Percentiles rank a stretch among this genome's conserved stretches.
Conservation (phyloP, 2,329 filamentous ascomycete genomes). For the Pseudogymnoascus sp. region DNA sequence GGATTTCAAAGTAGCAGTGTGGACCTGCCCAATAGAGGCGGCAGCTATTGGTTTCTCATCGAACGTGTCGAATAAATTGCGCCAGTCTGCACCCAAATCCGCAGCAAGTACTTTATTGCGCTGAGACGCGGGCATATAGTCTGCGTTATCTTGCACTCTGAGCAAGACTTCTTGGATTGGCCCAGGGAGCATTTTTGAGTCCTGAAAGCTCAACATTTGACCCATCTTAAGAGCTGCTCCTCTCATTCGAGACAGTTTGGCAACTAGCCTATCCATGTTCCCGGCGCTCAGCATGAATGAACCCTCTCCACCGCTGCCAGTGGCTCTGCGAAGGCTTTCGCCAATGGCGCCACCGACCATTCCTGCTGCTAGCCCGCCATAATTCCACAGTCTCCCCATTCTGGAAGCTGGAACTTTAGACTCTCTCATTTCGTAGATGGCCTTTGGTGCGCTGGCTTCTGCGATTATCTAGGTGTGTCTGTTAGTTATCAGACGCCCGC, state of each 20-base stretch:
- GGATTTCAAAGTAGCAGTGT: slow-evolving; percentile 70
- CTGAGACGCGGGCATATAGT: slow-evolving; percentile 96
- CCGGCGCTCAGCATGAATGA: slow-evolving; percentile 79
- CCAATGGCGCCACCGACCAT: slow-evolving; percentile 91
- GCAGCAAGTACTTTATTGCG: slow-evolving; percentile 71
- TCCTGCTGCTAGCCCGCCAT: slow-evolving; percentile 82
- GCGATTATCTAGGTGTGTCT: slow-evolving; percentile 24
- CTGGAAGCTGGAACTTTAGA: slow-evolving; percentile 86
- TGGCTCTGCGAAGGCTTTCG: slow-evolving; percentile 72
- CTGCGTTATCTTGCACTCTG: slow-evolving; percentile 88
- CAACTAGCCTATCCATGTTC: slow-evolving; percentile 89
- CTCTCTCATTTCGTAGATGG: slow-evolving; percentile 65
- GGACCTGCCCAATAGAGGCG: slow-evolving; percentile 94
- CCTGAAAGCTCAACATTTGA: slow-evolving; percentile 98
- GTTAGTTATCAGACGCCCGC: slow-evolving; percentile 28
- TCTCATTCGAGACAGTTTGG: slow-evolving; percentile 90
- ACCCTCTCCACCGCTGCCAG: slow-evolving; percentile 59
- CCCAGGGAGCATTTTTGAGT: slow-evolving; percentile 85
- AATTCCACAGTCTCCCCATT: slow-evolving; percentile 86
- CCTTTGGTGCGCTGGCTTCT: slow-evolving; percentile 20
- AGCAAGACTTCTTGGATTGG: slow-evolving; percentile 85
- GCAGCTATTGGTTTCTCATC: slow-evolving; percentile 89
- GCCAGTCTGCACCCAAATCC: slow-evolving; percentile 79
- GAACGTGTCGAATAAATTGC: slow-evolving; percentile 72
- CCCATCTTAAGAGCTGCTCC: slow-evolving; percentile 95